phyloP scores from a whole-genome alignment of 805 yeast species.

The Yueomyces sp. region DNA sequence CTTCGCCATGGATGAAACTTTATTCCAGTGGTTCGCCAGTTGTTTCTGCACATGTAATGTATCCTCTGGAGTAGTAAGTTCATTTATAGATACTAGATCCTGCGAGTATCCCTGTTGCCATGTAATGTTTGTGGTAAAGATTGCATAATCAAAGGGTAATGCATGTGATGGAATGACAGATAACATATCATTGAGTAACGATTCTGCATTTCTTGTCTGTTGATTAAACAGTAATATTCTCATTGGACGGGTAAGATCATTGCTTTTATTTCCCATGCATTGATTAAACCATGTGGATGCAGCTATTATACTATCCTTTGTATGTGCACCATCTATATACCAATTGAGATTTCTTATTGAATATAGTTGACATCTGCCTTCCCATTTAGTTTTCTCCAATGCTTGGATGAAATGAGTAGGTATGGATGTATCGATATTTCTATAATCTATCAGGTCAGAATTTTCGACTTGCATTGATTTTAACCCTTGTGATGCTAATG shows the following conservation, averaged over 20 bases:
- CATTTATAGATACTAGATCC: conserved; percentile 79
- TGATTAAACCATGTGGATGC: conserved; percentile 67
- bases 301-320: conserved; percentile 73
- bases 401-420: conserved; percentile 46
- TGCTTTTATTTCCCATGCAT: conserved; percentile 6
- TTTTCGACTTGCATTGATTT: conserved; percentile 30
- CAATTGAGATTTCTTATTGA: conserved; percentile 40
- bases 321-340: conserved; percentile 94
- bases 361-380: conserved; percentile 86
- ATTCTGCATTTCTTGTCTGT: conserved; percentile 77
- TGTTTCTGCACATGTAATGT: conserved; percentile 67
- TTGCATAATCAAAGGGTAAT: conserved; percentile 53
- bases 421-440: conserved; percentile 11
- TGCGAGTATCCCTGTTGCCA: conserved; percentile 79
- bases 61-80: conserved; percentile 65
- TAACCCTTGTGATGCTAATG: conserved; percentile 52
- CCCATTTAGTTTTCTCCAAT: conserved; percentile 63
- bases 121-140: conserved; percentile 86
- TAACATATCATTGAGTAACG: conserved; percentile 43
- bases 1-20: conserved; percentile 16
- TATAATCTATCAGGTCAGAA: conserved; percentile 10
- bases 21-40: conserved; percentile 57
- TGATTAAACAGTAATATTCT: conserved; percentile 75
- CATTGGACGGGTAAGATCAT: conserved; percentile 3
- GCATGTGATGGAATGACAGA: conserved; percentile 25